These are phyloP conservation scores for Bimuria novae-zelandiae DNA, from an alignment of 2,329 filamentous ascomycete genomes.

Conservation along the genomic window DNA sequence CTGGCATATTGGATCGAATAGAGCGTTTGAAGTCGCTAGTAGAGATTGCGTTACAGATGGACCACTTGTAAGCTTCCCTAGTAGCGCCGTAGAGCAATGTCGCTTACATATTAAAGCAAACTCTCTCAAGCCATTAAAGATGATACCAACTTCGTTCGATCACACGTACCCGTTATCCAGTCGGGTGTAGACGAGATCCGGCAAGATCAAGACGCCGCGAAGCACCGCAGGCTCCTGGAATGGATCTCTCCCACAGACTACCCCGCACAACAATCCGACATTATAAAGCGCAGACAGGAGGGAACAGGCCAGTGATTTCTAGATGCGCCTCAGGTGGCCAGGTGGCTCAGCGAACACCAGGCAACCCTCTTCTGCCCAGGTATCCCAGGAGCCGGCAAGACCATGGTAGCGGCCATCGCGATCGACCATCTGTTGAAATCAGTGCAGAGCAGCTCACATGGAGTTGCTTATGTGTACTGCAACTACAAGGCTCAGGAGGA, in stretches of 20 bases:
- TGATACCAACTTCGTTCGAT: slow-evolving; percentile 2
- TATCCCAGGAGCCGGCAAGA: not conserved
- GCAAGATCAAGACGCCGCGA: not conserved
- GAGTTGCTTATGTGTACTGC: not conserved
- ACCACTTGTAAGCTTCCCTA: slow-evolving; percentile 4
- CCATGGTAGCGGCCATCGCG: not conserved
- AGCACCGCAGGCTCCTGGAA: slow-evolving; percentile 7
- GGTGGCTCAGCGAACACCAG: not conserved
- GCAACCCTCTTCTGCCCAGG: slow-evolving; percentile 33
- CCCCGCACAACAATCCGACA: slow-evolving; percentile 12
- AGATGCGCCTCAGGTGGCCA: slow-evolving; percentile 28
- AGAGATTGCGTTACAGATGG: slow-evolving; percentile 20
- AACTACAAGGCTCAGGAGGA: not conserved
- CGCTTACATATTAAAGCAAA: no score
- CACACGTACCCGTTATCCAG: slow-evolving; percentile 17
- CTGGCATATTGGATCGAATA: slow-evolving; percentile 17
- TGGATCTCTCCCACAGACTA: slow-evolving; percentile 18
- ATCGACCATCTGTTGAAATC: not conserved
- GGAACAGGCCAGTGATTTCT: slow-evolving; percentile 55
- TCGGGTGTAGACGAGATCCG: not conserved
- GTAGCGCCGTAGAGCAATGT: slow-evolving; percentile 5
- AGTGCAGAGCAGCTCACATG: not conserved
- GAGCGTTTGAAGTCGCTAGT: slow-evolving; percentile 22
- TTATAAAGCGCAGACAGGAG: slow-evolving; percentile 13
- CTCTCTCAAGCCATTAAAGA: slow-evolving; percentile 19